Evolutionary conservation across 1,284 basidiomycete genomes (phyloP), one percentile per base, ranked within the genome.

Genomic region (Ustanciosporium gigantosporum): DNA sequence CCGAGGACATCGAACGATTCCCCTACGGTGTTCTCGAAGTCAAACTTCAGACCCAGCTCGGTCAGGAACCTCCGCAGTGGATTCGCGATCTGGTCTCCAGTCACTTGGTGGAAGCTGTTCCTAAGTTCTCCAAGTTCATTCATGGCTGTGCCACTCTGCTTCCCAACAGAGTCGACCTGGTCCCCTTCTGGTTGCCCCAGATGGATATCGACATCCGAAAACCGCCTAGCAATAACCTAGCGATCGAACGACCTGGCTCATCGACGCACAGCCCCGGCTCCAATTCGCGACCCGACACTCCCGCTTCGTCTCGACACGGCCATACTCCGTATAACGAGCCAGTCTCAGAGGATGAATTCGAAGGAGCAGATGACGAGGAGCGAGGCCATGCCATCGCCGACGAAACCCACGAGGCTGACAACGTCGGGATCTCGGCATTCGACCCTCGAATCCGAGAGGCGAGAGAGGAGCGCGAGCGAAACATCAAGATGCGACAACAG

Each of bases 121-220:
- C 77, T 60, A 81, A 81, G 66, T 80, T 80, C 67, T 89, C 90
- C 79, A 94, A 94, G 85, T 97, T 97, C 78, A 95, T 97, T 64
- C 94, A 97, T 76, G 94, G 94, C 21, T 98, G 94, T 74, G 88
- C 94, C 1, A 94, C 91, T 0, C 82, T 97, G 0, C 80, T 98
- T 7, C 90, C 93, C 25, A 87, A 91, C 77, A 88, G 94, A 34
- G 94, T 97, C 45, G 90, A 97, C 74, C 84, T 98, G n/a, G 89
- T 98, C 15, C 94, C 94, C 4, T 98, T 97, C 83, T 98, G 94
- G 94, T 85, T 97, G 4, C 92, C 91, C 5, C 91, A 94, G 78
- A 81, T 81, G 80, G 80, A 94, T 88, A 91, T 77, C 46, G 86
- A 79, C 27, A 61, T 60, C 23, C 67, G 68, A 61, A 69, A 64